Base-by-base conservation (phyloP, 2,329 filamentous ascomycete species). In the Rosellinia necatrix region DNA sequence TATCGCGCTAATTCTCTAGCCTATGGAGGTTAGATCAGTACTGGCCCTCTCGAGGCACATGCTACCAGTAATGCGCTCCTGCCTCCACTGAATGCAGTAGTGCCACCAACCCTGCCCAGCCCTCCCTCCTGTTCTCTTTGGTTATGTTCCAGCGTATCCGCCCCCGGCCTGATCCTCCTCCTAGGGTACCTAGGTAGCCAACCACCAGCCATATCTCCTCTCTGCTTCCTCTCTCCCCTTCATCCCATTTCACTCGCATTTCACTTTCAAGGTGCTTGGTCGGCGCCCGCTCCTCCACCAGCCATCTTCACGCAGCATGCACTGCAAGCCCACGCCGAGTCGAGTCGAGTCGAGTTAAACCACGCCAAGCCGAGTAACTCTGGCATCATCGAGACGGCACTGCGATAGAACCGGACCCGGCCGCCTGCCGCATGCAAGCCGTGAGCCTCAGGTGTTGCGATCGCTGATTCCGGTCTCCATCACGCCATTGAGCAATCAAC, bases 121-220 rank as follows among this genome's bases (percentile, higher is more conserved):
- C 19, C 4, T 24, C n/a, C 9, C n/a, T 29, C 22, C 25, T 19
- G 34, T 13, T 30, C 29, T 35, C 27, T 21, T 17, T 21, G 6
- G 25, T 19, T 32, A n/a, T 35, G 38, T 38, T 29, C 41, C n/a
- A 44, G 49, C 41, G 17, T 13, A 27, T 40, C 47, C 22, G 21
- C 22, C 17, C 15, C 25, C 29, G 48, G 37, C 48, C 43, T 37
- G 27, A 32, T 32, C 38, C n/a, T 46, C 13, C 27, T 30, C 4
- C 9, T 13, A 32, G 27, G n/a, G 13, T 32, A 37, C 47, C 19
- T 41, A 37, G 32, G 21, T 48, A 21, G 53, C 59, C 56, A 61
- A 60, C 56, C 59, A 57, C 32, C 30, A 27, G 29, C 52, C 56
- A 60, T 60, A 60, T 62, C 57, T 60, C 57, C 50, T 50, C 53